Percentiles rank a stretch among this genome's conserved stretches.
phyloP scores from a whole-genome alignment of 768 basidiomycete species.

The Floccularia luteovirens region DNA sequence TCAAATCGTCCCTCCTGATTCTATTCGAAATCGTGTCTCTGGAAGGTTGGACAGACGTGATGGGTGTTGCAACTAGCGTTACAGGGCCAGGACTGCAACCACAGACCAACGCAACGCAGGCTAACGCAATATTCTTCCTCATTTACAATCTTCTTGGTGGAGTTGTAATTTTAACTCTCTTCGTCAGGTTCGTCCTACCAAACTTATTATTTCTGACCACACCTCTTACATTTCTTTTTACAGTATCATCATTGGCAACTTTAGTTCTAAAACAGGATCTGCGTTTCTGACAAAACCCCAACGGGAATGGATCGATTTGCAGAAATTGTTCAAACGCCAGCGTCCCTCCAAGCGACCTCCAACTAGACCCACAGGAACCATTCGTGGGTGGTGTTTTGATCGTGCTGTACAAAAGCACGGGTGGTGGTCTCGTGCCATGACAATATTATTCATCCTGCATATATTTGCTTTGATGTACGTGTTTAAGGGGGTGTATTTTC shows the following conservation, averaged over 20 bases:
- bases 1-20: conserved; percentile 77
- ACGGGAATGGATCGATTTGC: conserved; percentile 89
- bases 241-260: conserved; percentile 95
- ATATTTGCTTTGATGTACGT: conserved; percentile 78
- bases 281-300: conserved; percentile 84
- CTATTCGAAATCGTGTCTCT: conserved; percentile 94
- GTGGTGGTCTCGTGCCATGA: conserved; percentile 84
- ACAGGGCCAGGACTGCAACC: conserved; percentile 67
- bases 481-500: background rate
- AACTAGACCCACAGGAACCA: conserved; percentile 36
- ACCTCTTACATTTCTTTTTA: conserved; percentile 4
- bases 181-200: conserved; percentile 61
- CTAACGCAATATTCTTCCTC: conserved; percentile 87
- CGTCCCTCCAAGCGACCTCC: conserved; percentile 79
- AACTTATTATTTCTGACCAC: conserved; percentile 5
- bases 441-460: conserved; percentile 71
- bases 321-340: conserved; percentile 83
- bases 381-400: conserved; percentile 87
- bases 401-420: conserved; percentile 89
- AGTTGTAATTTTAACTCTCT: conserved; percentile 83
- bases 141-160: conserved; percentile 89
- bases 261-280: conserved; percentile 78
- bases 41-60: conserved; percentile 96
- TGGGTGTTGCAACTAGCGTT: conserved; percentile 74
- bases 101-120: conserved; percentile 60